phyloP scores from a whole-genome alignment of 1,139 yeast species.

The Suhomyces chickasaworum region DNA sequence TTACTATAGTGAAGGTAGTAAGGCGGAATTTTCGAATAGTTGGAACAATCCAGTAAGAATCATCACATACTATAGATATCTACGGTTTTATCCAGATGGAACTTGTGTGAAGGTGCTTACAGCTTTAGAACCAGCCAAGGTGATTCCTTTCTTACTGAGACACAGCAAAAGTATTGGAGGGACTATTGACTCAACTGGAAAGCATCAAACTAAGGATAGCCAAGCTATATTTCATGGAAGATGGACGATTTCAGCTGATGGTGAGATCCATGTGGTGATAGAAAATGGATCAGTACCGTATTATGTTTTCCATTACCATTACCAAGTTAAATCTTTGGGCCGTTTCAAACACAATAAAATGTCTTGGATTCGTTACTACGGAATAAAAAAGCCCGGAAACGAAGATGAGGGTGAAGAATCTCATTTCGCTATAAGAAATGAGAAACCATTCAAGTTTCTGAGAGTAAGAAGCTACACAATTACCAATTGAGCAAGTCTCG shows the following conservation, averaged over 20 bases:
- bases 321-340: constrained; percentile 54
- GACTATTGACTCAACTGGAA: constrained; percentile 4
- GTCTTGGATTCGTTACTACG: constrained; percentile 65
- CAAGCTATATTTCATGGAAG: constrained; percentile 50
- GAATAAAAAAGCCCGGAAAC: constrained; percentile 42
- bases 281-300: constrained; percentile 63
- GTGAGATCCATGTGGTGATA: constrained; percentile 58
- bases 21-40: constrained; percentile 62
- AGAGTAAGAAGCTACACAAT: constrained; percentile 52
- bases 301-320: constrained; percentile 63
- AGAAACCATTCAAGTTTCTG: constrained; percentile 74
- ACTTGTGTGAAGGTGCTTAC: constrained; percentile 66
- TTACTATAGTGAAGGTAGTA: constrained; percentile 79
- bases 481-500: constrained; percentile 18
- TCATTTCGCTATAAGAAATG: constrained; percentile 63
- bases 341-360: constrained; percentile 61
- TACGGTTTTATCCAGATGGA: constrained; percentile 82
- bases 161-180: constrained; percentile 20
- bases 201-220: constrained; percentile 25
- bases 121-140: constrained; percentile 61
- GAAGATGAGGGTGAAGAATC: constrained; percentile 52
- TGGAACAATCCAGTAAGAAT: constrained; percentile 79
- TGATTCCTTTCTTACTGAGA: constrained; percentile 56
- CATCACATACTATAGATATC: constrained; percentile 84
- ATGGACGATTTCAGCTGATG: constrained; percentile 51